Evolutionary conservation across 2,329 filamentous ascomycete species (phyloP).

Genomic region (Colletotrichum viniferum): DNA sequence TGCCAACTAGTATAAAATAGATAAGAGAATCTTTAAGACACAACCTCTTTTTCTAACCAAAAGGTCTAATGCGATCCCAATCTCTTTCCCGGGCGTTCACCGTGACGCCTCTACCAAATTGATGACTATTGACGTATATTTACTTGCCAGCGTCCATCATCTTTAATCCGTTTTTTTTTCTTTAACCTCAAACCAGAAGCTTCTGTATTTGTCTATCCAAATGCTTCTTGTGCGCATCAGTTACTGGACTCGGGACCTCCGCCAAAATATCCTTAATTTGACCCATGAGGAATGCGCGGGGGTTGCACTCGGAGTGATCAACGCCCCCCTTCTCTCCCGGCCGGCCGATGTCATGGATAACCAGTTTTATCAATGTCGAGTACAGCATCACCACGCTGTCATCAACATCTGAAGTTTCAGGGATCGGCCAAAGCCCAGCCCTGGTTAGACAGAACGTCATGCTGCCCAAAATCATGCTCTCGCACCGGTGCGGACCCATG

Average conservation of each 20-base stretch:
- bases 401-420: conserved; percentile 26
- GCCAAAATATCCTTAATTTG: conserved; percentile 25
- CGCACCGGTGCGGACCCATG: conserved; percentile 38
- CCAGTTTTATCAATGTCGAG: conserved; percentile 26
- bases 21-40: background rate
- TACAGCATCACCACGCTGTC: conserved; percentile 28
- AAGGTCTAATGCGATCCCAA: background rate
- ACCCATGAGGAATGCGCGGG: conserved; percentile 20
- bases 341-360: conserved; percentile 31
- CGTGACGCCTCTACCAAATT: background rate
- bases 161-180: background rate
- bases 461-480: conserved; percentile 40
- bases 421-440: conserved; percentile 36
- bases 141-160: background rate
- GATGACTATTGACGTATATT: background rate
- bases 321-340: conserved; percentile 3
- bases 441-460: conserved; percentile 36
- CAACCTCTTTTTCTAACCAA: background rate
- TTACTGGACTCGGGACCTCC: conserved; percentile 20
- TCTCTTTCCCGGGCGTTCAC: background rate
- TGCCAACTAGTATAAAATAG: background rate
- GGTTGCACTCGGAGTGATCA: conserved; percentile 28
- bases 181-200: background rate
- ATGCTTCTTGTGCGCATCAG: conserved; percentile 6
- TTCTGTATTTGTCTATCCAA: conserved; percentile 15